Base-by-base conservation (phyloP, 2,329 filamentous ascomycete genomes). In the Cladophialophora immunda region DNA sequence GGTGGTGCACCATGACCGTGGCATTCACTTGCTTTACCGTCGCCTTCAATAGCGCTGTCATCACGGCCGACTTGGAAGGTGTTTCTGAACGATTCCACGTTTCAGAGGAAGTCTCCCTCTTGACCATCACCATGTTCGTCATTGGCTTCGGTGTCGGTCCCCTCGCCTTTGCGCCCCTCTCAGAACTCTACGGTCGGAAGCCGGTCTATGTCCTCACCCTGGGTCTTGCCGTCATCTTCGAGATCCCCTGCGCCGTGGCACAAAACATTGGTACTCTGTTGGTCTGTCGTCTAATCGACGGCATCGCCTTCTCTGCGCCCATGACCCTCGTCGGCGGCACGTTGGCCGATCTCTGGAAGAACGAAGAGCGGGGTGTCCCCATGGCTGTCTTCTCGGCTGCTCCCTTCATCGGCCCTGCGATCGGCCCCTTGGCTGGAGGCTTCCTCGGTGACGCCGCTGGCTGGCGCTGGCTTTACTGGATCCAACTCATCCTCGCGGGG, bases 381-480 rank as follows among this genome's bases (percentile, higher is more conserved):
- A 95, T 96, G 92, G 92, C 92, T 2, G 90, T 91, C 17, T 96
- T 95, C 77, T 90, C 87, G 13, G 92, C 92, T 2, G 92, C 92
- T 0, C 92, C 92, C 0, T 95, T 95, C 32, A 85, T 94, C 53
- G 92, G 92, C 0, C 92, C 92, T 57, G 92, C 91, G 1, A 89
- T 92, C 70, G 90, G 90, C 68, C 90, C 91, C 7, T 84, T 97
- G 0, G 85, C 90, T 6, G 93, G 93, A 71, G 93, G 92, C 11
- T 96, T 89, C 76, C 82, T 95, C 1, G 85, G 86, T 7, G 90
- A 93, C 72, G 86, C 85, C 0, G 79, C 83, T 0, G 90, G 90
- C 41, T 95, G 92, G 92, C 82, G 92, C 71, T 95, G 92, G 91
- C 82, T 95, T 0, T 95, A 95, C 81, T 94, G 91, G 90, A 87